A percentile compares a stretch with the other conserved stretches of the same genome.
phyloP scores from a whole-genome alignment of 192 early-diverging fungal species.

The Coemansia sp. region DNA sequence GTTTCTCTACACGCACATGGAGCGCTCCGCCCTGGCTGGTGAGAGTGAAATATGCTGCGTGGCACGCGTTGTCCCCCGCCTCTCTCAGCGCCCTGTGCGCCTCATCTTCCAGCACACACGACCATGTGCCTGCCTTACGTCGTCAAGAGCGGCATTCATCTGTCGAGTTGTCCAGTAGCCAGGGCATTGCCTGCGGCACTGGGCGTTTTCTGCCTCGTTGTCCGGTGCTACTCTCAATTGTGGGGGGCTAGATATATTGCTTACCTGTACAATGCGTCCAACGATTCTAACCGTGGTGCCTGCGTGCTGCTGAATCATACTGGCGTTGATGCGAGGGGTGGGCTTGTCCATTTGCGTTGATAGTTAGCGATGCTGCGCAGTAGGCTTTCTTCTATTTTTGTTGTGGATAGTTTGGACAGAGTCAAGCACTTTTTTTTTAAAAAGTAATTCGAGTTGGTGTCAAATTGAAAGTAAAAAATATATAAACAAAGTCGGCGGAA shows the following conservation, averaged over 20 bases:
- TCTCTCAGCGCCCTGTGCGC: slow-evolving; percentile 8
- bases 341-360: slow-evolving; percentile 54
- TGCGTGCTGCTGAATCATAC: slow-evolving; percentile 56
- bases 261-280: slow-evolving; percentile 60
- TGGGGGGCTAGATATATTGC: slow-evolving; percentile 18
- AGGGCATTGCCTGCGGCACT: background rate
- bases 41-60: background rate
- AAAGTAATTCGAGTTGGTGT: slow-evolving; percentile 2
- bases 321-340: slow-evolving; percentile 63
- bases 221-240: slow-evolving; percentile 6
- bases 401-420: background rate
- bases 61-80: background rate
- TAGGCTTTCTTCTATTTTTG: background rate
- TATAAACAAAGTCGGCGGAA: background rate
- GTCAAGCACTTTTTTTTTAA: background rate
- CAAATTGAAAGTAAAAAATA: background rate
- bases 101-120: slow-evolving; percentile 3
- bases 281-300: slow-evolving; percentile 59
- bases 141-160: background rate
- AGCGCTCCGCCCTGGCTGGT: background rate
- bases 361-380: background rate
- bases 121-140: background rate
- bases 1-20: background rate
- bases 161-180: background rate
- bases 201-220: background rate